Evolutionary conservation across 1,284 basidiomycete species (phyloP).

Genomic region (Microbotryomycetes sp.): DNA sequence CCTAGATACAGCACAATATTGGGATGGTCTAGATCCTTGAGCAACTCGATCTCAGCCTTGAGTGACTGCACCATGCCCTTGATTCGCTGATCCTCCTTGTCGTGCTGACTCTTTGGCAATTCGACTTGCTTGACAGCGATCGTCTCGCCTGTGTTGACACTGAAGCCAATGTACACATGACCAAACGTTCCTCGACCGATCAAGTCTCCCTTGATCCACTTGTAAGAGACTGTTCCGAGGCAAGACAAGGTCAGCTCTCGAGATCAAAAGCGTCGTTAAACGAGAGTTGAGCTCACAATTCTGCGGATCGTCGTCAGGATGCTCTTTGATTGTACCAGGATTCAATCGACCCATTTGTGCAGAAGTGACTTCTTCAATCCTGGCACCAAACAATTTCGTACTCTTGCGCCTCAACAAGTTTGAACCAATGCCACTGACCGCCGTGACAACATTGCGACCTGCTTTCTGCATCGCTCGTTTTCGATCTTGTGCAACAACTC

Average conservation of each 20-base stretch:
- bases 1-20: slow-evolving; percentile 97
- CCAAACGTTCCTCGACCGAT: slow-evolving; percentile 97
- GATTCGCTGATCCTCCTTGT: slow-evolving; percentile 81
- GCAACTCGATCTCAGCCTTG: slow-evolving; percentile 86
- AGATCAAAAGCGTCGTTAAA: not conserved
- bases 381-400: slow-evolving; percentile 94
- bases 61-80: slow-evolving; percentile 80
- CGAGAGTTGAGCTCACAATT: slow-evolving; percentile 33
- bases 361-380: slow-evolving; percentile 85
- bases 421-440: slow-evolving; percentile 36
- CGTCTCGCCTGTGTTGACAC: slow-evolving; percentile 98
- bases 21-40: slow-evolving; percentile 94
- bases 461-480: slow-evolving; percentile 40
- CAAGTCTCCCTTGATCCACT: slow-evolving; percentile 96
- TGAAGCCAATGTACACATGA: slow-evolving; percentile 89
- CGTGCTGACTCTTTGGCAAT: slow-evolving; percentile 79
- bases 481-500: slow-evolving; percentile 69
- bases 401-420: slow-evolving; percentile 65
- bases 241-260: not conserved
- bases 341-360: slow-evolving; percentile 44
- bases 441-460: slow-evolving; percentile 48
- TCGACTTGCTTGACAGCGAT: slow-evolving; percentile 99
- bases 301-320: slow-evolving; percentile 38
- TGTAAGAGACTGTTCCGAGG: slow-evolving; percentile 69
- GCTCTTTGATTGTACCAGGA: slow-evolving; percentile 38